phyloP scores from a whole-genome alignment of 2,329 filamentous ascomycete species.

The Fusarium compactum region DNA sequence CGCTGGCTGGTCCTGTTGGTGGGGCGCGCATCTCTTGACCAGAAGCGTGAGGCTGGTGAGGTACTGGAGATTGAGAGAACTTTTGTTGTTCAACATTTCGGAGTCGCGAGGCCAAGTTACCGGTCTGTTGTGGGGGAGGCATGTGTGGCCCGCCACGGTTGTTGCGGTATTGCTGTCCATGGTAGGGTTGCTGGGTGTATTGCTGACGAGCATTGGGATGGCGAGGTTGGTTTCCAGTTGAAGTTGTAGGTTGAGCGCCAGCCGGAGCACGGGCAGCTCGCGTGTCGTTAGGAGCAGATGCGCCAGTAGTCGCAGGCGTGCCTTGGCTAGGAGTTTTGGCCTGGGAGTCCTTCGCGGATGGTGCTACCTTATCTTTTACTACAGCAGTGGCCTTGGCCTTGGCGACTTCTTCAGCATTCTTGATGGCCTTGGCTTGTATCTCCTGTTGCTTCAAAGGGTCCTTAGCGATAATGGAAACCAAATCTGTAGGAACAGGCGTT shows the following conservation, averaged over 20 bases:
- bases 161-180: constrained; percentile 61
- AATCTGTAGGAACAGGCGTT: constrained; percentile 89
- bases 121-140: constrained; percentile 56
- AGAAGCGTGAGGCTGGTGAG: constrained; percentile 62
- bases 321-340: constrained; percentile 51
- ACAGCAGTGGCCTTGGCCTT: constrained; percentile 65
- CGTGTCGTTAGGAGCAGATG: constrained; percentile 43
- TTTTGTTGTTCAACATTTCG: constrained; percentile 66
- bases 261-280: constrained; percentile 52
- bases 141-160: constrained; percentile 60
- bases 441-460: constrained; percentile 94
- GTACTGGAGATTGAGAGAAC: constrained; percentile 57
- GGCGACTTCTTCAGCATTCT: constrained; percentile 74
- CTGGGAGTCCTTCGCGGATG: constrained; percentile 60
- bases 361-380: constrained; percentile 57
- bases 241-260: constrained; percentile 49
- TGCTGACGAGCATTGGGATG: constrained; percentile 63
- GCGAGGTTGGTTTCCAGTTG: constrained; percentile 53
- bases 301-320: constrained; percentile 32
- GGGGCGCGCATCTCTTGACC: constrained; percentile 76
- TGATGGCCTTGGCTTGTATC: constrained; percentile 88
- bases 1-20: constrained; percentile 77
- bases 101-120: constrained; percentile 63
- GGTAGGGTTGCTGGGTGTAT: constrained; percentile 61
- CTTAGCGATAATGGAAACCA: constrained; percentile 96